A percentile compares a stretch with the other conserved stretches of the same genome.
These are phyloP conservation scores for Penicillium sp. DNA, from an alignment of 2,329 filamentous ascomycete species.

Conservation along the genomic window DNA sequence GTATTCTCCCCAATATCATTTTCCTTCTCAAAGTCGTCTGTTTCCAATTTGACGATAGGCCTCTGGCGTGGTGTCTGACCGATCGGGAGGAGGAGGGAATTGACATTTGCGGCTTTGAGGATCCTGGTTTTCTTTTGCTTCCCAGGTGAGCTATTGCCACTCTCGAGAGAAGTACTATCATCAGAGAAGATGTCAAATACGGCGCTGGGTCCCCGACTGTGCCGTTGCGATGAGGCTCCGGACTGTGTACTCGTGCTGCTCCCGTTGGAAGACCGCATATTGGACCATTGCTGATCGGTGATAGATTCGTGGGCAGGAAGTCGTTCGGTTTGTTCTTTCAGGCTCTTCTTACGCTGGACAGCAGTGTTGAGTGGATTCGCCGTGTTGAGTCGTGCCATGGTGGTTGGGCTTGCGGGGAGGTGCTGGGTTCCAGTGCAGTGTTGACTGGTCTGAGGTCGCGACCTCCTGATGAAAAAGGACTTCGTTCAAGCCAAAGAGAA, in stretches of 20 bases:
- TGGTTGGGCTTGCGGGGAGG: conserved; percentile 6
- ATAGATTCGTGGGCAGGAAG: conserved; percentile 4
- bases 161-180: conserved; percentile 28
- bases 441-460: background rate
- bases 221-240: conserved; percentile 27
- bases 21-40: conserved; percentile 44
- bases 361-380: conserved; percentile 22
- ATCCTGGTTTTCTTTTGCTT: conserved; percentile 36
- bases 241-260: conserved; percentile 11
- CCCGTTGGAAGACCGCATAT: conserved; percentile 7
- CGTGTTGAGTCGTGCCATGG: conserved; percentile 40
- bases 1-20: conserved; percentile 40
- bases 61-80: conserved; percentile 32
- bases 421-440: background rate
- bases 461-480: background rate
- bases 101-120: conserved; percentile 40
- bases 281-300: conserved; percentile 15
- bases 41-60: conserved; percentile 36
- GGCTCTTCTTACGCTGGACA: conserved; percentile 19
- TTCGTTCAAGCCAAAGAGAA: background rate
- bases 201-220: conserved; percentile 26
- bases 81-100: conserved; percentile 42
- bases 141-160: conserved; percentile 19
- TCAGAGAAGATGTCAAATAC: conserved; percentile 43
- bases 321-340: conserved; percentile 7